phyloP scores from a whole-genome alignment of 2,329 filamentous ascomycete genomes.

The Alternaria sp. region DNA sequence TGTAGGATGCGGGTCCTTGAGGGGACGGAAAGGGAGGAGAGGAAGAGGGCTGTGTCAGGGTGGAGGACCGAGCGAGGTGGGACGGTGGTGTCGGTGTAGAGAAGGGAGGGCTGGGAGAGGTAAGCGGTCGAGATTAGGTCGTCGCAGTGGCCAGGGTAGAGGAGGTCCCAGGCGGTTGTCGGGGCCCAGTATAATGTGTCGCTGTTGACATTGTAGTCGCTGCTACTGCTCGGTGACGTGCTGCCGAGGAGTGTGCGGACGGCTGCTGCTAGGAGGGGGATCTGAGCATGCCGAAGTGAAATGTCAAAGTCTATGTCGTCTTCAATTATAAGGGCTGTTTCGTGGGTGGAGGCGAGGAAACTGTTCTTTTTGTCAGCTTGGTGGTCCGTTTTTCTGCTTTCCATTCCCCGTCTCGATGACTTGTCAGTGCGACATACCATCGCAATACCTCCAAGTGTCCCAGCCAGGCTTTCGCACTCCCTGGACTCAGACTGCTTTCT shows the following conservation, averaged over 20 bases:
- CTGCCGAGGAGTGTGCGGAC: constrained; percentile 26
- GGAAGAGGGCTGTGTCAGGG: constrained; percentile 39
- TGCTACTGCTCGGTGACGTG: too few species aligned
- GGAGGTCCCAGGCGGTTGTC: constrained; percentile 46
- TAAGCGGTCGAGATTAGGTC: constrained; percentile 41
- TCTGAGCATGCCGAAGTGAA: constrained; percentile 28
- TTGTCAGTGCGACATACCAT: constrained; percentile 30
- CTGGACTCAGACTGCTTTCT: constrained; percentile 45
- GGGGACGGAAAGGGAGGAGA: constrained; percentile 38
- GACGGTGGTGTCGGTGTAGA: constrained; percentile 44
- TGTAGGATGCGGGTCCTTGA: constrained; percentile 45
- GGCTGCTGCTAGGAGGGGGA: constrained; percentile 31
- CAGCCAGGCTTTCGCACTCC: constrained; percentile 54
- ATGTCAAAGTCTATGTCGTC: constrained; percentile 43
- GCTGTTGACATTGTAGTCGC: constrained; percentile 1
- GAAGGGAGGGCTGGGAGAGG: constrained; percentile 27
- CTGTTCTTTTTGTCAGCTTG: constrained; percentile 1
- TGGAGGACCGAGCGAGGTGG: constrained; percentile 36
- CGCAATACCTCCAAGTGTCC: constrained; percentile 52
- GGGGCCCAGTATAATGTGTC: constrained; percentile 43
- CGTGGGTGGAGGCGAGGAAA: constrained; percentile 29
- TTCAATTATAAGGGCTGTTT: constrained; percentile 41
- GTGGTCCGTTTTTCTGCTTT: not conserved
- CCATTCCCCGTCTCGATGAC: too few species aligned
- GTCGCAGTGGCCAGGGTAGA: constrained; percentile 55